Evolutionary conservation across 345 rosid species (phyloP), one percentile per base, ranked within the genome.

Genomic region (Hirschfeldia incana): DNA sequence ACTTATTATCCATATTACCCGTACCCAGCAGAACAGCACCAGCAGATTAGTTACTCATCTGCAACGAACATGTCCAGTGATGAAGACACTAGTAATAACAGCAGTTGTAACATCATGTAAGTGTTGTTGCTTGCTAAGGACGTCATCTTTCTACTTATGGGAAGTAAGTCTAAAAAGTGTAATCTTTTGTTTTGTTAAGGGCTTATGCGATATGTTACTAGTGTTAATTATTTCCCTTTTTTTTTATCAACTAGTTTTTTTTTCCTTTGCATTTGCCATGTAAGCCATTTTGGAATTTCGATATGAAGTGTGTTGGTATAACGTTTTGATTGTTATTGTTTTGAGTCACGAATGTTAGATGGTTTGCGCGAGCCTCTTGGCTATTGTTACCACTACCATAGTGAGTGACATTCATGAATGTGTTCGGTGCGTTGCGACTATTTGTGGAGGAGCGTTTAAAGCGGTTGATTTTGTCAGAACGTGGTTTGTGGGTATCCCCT

Each of bases 1-100:
- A 16, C 81, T 9, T 84, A 81, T 70, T 76, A 81, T 69, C 84
- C 81, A 82, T 85, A 36, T 80, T 67, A 60, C 72, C 83, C 60
- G 64, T 77, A 82, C 77, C 53, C 73, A 26, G 3, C 39, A 10
- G 81, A 80, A 60, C 82, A 63, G 70, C 84, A 39, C 17, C 85
- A 68, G 4, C 78, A 34, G 5, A 68, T 11, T 59, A 66, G 63
- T 33, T 58, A 67, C 15, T 4, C 73, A 60, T 67, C 69, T 60
- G 64, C 57, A n/a, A 73, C 72, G 7, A 71, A 27, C 46, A 44
- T 79, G 34, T 28, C 82, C 10, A 15, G 66, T 37, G 76, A 53
- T 29, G 83, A 80, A 62, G 79, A 74, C 39, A 37, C 66, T 80
- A 13, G 67, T 12, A 53, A 37, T 28, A 74, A 29, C 78, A 74